Percentiles rank a stretch among this genome's conserved stretches.
These are phyloP conservation scores for Lactarius psammicola DNA, from an alignment of 768 basidiomycete genomes.

Conservation along the genomic window DNA sequence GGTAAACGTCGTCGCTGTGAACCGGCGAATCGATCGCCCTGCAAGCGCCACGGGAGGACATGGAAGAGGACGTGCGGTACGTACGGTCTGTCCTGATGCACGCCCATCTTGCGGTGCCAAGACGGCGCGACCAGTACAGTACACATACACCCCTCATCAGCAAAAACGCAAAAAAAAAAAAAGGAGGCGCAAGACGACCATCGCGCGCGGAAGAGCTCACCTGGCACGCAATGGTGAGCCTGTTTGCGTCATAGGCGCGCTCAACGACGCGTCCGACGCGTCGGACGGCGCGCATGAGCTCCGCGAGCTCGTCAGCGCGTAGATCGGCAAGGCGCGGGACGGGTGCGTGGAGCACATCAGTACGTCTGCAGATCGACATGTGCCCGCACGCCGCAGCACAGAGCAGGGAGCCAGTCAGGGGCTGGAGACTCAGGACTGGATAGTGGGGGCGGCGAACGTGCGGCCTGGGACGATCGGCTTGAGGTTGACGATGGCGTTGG, in stretches of 20 bases:
- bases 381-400: background rate
- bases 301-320: slow-evolving; percentile 59
- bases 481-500: slow-evolving; percentile 89
- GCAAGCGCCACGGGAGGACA: slow-evolving; percentile 74
- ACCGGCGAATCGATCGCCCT: slow-evolving; percentile 62
- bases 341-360: slow-evolving; percentile 55
- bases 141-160: too few species aligned
- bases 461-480: slow-evolving; percentile 94
- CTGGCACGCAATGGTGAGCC: slow-evolving; percentile 87
- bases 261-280: slow-evolving; percentile 79
- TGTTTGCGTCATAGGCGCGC: slow-evolving; percentile 76
- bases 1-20: slow-evolving; percentile 71
- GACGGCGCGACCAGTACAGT: background rate
- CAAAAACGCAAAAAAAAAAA: too few species aligned
- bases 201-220: slow-evolving; percentile 43
- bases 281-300: slow-evolving; percentile 78
- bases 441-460: slow-evolving; percentile 43
- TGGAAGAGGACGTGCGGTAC: slow-evolving; percentile 99
- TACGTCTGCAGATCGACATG: slow-evolving; percentile 42
- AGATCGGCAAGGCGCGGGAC: slow-evolving; percentile 52
- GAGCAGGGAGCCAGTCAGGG: background rate
- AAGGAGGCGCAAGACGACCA: background rate
- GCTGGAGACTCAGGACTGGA: background rate
- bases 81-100: slow-evolving; percentile 78
- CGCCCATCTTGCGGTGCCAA: slow-evolving; percentile 64